Evolutionary conservation across 768 basidiomycete species (phyloP).

Genomic region (Lanmaoa rubissima): DNA sequence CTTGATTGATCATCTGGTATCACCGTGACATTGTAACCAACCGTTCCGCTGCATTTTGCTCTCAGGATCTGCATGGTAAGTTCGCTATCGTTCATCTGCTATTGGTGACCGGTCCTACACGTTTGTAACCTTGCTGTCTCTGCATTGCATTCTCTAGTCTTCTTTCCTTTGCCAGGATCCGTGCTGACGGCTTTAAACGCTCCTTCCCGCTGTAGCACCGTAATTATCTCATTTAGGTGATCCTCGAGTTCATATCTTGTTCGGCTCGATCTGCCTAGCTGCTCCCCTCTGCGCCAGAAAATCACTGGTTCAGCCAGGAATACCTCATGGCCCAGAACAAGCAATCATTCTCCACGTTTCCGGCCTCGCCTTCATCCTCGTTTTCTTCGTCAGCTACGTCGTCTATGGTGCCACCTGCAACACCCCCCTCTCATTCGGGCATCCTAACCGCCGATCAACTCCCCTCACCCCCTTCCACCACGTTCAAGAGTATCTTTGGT

Average conservation of each 20-base stretch:
- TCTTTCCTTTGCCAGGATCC: slow-evolving; percentile 10
- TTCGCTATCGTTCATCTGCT: slow-evolving; percentile 4
- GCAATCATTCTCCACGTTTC: slow-evolving; percentile 39
- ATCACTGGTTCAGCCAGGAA: slow-evolving; percentile 20
- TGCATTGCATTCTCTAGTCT: slow-evolving; percentile 22
- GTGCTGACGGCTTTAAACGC: slow-evolving; percentile 15
- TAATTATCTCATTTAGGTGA: slow-evolving; percentile 30
- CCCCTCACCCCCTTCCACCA: slow-evolving; percentile 35
- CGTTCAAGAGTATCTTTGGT: slow-evolving; percentile 33
- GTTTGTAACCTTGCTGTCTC: slow-evolving; percentile 25
- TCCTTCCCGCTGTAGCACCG: slow-evolving; percentile 25
- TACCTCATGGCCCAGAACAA: slow-evolving; percentile 35
- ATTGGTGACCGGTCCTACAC: slow-evolving; percentile 6
- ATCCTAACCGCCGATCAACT: slow-evolving; percentile 44
- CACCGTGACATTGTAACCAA: slow-evolving; percentile 1
- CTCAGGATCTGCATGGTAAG: slow-evolving; percentile 27
- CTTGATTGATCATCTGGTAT: slow-evolving; percentile 24
- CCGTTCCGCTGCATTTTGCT: slow-evolving; percentile 9
- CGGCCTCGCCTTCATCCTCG: slow-evolving; percentile 43
- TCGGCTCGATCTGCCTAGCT: slow-evolving; percentile 21
- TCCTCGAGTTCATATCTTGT: slow-evolving; percentile 29
- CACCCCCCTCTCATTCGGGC: slow-evolving; percentile 39
- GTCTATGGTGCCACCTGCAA: slow-evolving; percentile 40
- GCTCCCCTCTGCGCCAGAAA: slow-evolving; percentile 14
- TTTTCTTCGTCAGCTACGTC: slow-evolving; percentile 43